phyloP scores from a whole-genome alignment of 106 monocot species.

The Dioscorea zingiberensis region DNA sequence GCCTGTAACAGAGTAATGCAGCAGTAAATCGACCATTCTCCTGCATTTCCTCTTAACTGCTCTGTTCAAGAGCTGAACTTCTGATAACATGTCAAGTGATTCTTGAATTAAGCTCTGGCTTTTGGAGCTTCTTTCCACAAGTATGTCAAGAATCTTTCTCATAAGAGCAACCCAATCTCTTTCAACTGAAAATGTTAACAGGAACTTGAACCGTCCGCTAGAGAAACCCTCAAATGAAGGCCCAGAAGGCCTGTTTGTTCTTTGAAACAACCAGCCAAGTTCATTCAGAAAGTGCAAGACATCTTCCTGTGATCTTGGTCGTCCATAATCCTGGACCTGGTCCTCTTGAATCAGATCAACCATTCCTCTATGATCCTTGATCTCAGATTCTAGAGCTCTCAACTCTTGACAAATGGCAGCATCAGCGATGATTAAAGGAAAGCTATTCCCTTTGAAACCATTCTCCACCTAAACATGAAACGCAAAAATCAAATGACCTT shows the following conservation, averaged over 20 bases:
- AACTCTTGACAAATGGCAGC: slow-evolving; percentile 74
- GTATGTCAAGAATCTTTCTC: slow-evolving; percentile 62
- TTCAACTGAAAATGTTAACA: slow-evolving; percentile 74
- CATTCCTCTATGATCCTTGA: slow-evolving; percentile 31
- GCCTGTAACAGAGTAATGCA: slow-evolving; percentile 40
- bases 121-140: slow-evolving; percentile 41
- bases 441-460: slow-evolving; percentile 94
- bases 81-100: slow-evolving; percentile 62
- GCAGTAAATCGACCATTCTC: slow-evolving; percentile 85
- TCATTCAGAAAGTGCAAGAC: slow-evolving; percentile 84
- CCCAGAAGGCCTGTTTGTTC: slow-evolving; percentile 8
- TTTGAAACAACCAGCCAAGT: slow-evolving; percentile 98
- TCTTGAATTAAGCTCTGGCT: slow-evolving; percentile 39
- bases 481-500: neutral
- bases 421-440: slow-evolving; percentile 83
- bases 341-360: slow-evolving; percentile 26
- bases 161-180: slow-evolving; percentile 68
- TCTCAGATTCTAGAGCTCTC: slow-evolving; percentile 65
- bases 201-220: slow-evolving; percentile 62
- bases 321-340: slow-evolving; percentile 21
- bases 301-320: slow-evolving; percentile 51
- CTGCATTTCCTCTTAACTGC: slow-evolving; percentile 88
- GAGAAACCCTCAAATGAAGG: slow-evolving; percentile 44
- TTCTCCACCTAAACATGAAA: slow-evolving; percentile 77
- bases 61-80: slow-evolving; percentile 72